Evolutionary conservation across 208 protist genomes (phyloP), one percentile per base, ranked within the genome.

Genomic region (Angomonas deanei): DNA sequence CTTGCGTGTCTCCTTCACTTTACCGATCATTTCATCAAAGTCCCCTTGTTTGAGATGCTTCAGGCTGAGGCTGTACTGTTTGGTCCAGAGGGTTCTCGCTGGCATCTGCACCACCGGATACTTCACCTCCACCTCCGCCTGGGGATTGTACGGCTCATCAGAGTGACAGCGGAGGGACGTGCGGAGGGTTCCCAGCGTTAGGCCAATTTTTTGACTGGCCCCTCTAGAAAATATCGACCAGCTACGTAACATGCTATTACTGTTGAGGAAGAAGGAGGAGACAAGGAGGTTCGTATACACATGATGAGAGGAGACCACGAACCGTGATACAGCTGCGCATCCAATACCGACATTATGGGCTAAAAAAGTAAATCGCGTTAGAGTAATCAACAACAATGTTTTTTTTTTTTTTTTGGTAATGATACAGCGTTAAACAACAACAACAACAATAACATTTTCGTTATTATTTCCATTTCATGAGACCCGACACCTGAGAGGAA

Each of bases 31-130:
- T n/a, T 83, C 84, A 5, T 32, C 60, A 63, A 85, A 85, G 24
- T 91, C 80, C 19, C 82, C 84, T 10, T 42, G 19, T 8, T 24
- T 30, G 21, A 95, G 63, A 2, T 61, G 39, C 1, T 64, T 28
- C 8, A 71, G 42, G 42, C 75, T 56, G n/a, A 95, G 61, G 2
- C 76, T 11, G 64, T 85, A 86, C 63, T 92, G 85, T 26, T 33
- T 39, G 36, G 70, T 82, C 84, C 82, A 91, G 30, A 95, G 74
- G n/a, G 82, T 85, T 47, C 89, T 85, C 17, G 85, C 77, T 0
- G 89, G 89, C 0, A 95, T 78, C 70, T 95, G 89, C 15, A 95
- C 76, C 53, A 95, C 91, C 0, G 85, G 89, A 61, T 82, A 76
- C 58, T 75, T 63, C 26, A 75, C 82, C 17, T 74, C 34, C 48